Evolutionary conservation across 2,329 filamentous ascomycete species (phyloP).

Genomic region (Fusarium verrucosum): DNA sequence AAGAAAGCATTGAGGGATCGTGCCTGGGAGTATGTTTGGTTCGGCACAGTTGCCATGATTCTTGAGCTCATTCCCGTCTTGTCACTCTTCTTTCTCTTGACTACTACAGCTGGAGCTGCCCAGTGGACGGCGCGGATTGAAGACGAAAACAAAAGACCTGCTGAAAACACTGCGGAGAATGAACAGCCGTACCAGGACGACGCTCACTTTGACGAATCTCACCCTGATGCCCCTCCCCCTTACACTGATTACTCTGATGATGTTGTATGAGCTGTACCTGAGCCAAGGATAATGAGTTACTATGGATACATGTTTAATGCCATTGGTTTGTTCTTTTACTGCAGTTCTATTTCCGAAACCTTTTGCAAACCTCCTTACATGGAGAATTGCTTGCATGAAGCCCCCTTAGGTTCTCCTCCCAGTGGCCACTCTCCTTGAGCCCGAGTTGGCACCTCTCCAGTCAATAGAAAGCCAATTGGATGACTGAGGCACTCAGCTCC

Average conservation of each 20-base stretch:
- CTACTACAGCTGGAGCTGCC: constrained; percentile 83
- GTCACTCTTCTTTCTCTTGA: constrained; percentile 94
- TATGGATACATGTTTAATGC: not conserved
- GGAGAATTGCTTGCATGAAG: not conserved
- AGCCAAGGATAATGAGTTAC: not conserved
- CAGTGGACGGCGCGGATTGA: constrained; percentile 88
- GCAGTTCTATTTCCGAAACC: not conserved
- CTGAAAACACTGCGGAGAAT: constrained; percentile 14
- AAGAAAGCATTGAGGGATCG: constrained; percentile 74
- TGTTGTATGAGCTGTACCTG: constrained; percentile 24
- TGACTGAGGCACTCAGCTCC: not conserved
- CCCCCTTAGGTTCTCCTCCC: no score
- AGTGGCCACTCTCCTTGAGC: not conserved
- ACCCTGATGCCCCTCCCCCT: constrained; percentile 39
- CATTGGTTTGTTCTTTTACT: not conserved
- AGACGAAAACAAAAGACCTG: constrained; percentile 54
- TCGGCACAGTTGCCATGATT: constrained; percentile 84
- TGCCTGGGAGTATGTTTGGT: constrained; percentile 90
- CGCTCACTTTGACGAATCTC: constrained; percentile 21
- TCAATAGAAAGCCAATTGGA: not conserved
- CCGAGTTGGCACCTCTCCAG: not conserved
- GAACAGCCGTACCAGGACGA: constrained; percentile 9
- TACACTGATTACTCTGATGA: constrained; percentile 49
- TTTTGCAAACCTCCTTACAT: no score
- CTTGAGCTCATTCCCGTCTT: constrained; percentile 88